Base-by-base conservation (phyloP, 306 rosid species). In the Corylus avellana region DNA sequence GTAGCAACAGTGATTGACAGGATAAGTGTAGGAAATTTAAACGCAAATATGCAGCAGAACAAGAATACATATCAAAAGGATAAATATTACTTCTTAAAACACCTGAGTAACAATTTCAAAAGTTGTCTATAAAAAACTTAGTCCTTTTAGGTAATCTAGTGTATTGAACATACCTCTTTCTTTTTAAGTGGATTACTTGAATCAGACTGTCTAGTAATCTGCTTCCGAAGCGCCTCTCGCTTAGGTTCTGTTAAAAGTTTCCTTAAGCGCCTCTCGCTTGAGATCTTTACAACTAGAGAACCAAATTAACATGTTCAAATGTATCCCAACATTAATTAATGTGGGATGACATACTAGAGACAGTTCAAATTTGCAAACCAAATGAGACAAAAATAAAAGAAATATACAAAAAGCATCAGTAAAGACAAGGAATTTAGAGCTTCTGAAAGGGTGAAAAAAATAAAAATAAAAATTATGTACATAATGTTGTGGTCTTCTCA, bases 201-300 rank as follows among this genome's bases (percentile, higher is more conserved):
- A 81, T 94, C 97, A 53, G 84, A 92, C 83, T 94, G 97, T 78
- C 98, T 87, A 64, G 91, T 84, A 57, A 94, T 94, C 86, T 90
- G 95, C 91, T 89, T 94, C 50, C 92, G 77, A 81, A 94, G 97
- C 80, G 89, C 95, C 53, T 37, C 0, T 37, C 95, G 86, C 75
- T 85, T 92, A 74, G 97, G 92, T 73, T 94, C 97, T 39, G 92
- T 89, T 44, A 94, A 85, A 86, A 94, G 93, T 83, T 90, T 84
- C 92, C 97, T 92, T 76, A 97, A 97, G 25, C 32, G 85, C 85
- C 83, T 79, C 92, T 74, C 87, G 86, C 87, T 90, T 62, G 98
- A 88, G 74, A 94, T 90, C 88, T 94, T 94, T 67, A 94, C 93
- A 70, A 94, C 95, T 67, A 92, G 88, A 39, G 93, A 94, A 76